Base-by-base conservation (phyloP, 2,329 filamentous ascomycete species). In the Trichoderma polysporum region DNA sequence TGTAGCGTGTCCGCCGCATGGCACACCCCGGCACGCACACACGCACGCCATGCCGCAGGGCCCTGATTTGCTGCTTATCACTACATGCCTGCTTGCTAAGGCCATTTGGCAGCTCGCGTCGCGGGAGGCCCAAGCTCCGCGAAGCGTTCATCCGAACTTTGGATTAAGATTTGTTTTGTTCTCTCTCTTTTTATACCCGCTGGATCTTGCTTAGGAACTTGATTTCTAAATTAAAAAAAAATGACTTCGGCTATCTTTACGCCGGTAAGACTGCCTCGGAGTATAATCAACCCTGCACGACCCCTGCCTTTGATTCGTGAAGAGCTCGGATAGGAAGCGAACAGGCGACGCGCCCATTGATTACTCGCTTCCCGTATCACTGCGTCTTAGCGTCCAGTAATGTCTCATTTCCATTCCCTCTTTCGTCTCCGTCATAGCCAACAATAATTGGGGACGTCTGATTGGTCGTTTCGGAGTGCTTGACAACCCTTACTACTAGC, bases 1-100 rank as follows among this genome's bases (percentile, higher is more conserved):
- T 59, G 57, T 39, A 59, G 60, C 35, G 19, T 33, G 27, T 41
- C n/a, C 47, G 50, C 60, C 56, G 61, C 61, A 64, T 64, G 22
- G 25, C 59, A 25, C n/a, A 56, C 54, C 61, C 61, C 50, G 19
- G 61, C 49, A 47, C 47, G 61, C 41, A 41, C 39, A 17, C 39
- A n/a, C n/a, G n/a, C 60, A 63, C 61, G 29, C 61, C 39, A 61
- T 61, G 29, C 37, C 27, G 29, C 50, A 22, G n/a, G n/a, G 49
- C 61, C 27, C 52, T 35, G 61, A 45, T 64, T 64, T 37, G 61
- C 61, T 56, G 27, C 39, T 39, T 15, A 29, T 41, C n/a, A n/a
- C n/a, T n/a, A n/a, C n/a, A n/a, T n/a, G n/a, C n/a, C n/a, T 29
- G n/a, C 37, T 27, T 19, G 47, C 47, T 27, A 10, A 50, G 25